Evolutionary conservation across 495 filamentous ascomycete species (phyloP), one percentile per base, ranked within the genome.

Genomic region (Xylaria telfairii): DNA sequence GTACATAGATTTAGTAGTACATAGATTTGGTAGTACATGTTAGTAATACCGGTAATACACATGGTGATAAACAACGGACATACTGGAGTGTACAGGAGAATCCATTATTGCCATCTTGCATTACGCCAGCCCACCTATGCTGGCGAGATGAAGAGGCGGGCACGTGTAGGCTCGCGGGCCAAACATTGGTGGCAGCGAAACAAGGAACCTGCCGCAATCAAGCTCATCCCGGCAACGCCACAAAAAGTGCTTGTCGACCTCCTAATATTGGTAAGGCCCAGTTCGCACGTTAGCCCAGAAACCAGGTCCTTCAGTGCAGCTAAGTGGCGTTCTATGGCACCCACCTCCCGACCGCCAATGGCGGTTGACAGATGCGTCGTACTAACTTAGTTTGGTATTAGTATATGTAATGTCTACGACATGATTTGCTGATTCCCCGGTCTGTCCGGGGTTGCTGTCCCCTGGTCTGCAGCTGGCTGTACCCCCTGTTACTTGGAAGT

Each of bases 161-260:
- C 75, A 77, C 75, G 75, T 77, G 75, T 67, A 39, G 51, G 15
- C 32, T 69, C 67, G 41, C 67, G 65, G 75, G 73, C 71, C 69
- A 77, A 77, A 71, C 56, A 72, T 71, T 71, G 71, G 53, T 47
- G 47, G 61, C 17, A 46, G 46, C 19, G 28, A 44, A 44, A 13
- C 6, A 28, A 17, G 39, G 59, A 24, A 64, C 10, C 41, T 64
- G 41, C 61, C 39, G 41, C 61, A 8, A 46, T 37, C 26, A n/a
- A 51, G 62, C 62, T 65, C n/a, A 54, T 54, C 46, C 47, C 21
- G 30, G 34, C n/a, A 54, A 42, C 34, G 64, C 47, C 64, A 66
- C 47, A 4, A 19, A 42, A 66, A 62, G 2, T 54, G 64, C 64
- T 66, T 66, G 47, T 54, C 32, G 44, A 54, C 64, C 64, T 54